These are phyloP conservation scores for Pyrus betulifolia DNA, from an alignment of 306 rosid species.

Conservation along the genomic window DNA sequence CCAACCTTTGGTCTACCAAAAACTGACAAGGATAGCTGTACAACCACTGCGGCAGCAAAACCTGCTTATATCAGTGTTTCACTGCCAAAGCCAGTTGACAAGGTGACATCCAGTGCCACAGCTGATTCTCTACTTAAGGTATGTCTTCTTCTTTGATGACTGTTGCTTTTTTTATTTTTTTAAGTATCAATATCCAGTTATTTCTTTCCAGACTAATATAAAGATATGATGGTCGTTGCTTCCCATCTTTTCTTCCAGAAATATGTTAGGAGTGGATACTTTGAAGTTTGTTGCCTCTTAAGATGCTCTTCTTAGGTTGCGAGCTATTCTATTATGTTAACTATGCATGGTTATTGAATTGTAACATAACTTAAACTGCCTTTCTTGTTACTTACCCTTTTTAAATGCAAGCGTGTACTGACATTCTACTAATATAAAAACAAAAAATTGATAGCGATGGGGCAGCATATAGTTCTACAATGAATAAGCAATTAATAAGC, in stretches of 20 bases:
- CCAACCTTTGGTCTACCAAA: conserved; percentile 54
- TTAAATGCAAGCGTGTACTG: not conserved
- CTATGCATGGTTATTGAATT: not conserved
- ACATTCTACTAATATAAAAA: too few relatives aligned
- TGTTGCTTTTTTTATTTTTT: not conserved
- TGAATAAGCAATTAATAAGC: not conserved
- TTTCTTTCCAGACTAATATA: not conserved
- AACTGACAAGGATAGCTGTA: conserved; percentile 57
- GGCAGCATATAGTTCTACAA: not conserved
- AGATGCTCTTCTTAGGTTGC: not conserved
- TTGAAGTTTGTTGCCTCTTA: not conserved
- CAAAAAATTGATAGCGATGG: not conserved
- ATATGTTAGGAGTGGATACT: not conserved
- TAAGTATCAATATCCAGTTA: not conserved
- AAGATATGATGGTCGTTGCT: not conserved
- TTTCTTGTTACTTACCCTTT: not conserved
- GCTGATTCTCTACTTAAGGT: conserved; percentile 81
- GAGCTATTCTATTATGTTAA: not conserved
- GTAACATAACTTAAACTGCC: not conserved
- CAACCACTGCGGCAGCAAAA: conserved; percentile 34
- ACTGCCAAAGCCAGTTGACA: conserved; percentile 51
- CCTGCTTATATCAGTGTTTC: conserved; percentile 92
- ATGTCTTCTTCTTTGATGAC: conserved; percentile 14
- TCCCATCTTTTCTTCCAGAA: not conserved
- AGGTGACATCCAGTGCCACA: conserved; percentile 48